Evolutionary conservation across 2,329 filamentous ascomycete species (phyloP).

Genomic region (Aspergillus ochraceoroseus): DNA sequence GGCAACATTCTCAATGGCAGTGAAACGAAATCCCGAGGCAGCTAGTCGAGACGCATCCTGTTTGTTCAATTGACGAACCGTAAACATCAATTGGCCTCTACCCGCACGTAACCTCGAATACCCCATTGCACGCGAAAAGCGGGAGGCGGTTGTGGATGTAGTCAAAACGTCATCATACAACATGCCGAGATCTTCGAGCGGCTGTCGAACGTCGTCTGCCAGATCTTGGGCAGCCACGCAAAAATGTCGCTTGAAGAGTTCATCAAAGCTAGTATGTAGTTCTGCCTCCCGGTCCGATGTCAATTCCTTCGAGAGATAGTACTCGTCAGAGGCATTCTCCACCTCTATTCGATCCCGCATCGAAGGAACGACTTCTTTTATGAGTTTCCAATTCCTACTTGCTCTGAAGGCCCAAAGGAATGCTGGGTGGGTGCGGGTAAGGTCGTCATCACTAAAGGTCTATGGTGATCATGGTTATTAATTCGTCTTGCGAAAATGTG

Average conservation of each 20-base stretch:
- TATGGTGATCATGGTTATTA: constrained; percentile 17
- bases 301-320: constrained; percentile 46
- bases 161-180: constrained; percentile 71
- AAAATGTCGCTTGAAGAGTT: constrained; percentile 76
- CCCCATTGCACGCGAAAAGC: constrained; percentile 27
- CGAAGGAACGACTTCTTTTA: constrained; percentile 62
- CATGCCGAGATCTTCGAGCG: constrained; percentile 60
- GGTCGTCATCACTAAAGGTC: constrained; percentile 64
- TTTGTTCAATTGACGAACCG: constrained; percentile 60
- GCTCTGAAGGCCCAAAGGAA: constrained; percentile 86
- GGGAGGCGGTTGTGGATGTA: constrained; percentile 50
- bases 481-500: too few relatives aligned
- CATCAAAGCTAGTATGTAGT: constrained; percentile 64
- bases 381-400: constrained; percentile 68
- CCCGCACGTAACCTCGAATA: constrained; percentile 42
- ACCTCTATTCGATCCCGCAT: constrained; percentile 67
- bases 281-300: constrained; percentile 45
- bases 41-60: constrained; percentile 61
- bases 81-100: constrained; percentile 73
- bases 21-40: constrained; percentile 73
- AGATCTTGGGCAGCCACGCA: constrained; percentile 73
- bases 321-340: constrained; percentile 45
- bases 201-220: constrained; percentile 60
- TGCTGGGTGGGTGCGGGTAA: constrained; percentile 69
- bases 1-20: constrained; percentile 62